These are phyloP conservation scores for Trametes versicolor DNA, from an alignment of 1,284 basidiomycete genomes.

Conservation along the genomic window DNA sequence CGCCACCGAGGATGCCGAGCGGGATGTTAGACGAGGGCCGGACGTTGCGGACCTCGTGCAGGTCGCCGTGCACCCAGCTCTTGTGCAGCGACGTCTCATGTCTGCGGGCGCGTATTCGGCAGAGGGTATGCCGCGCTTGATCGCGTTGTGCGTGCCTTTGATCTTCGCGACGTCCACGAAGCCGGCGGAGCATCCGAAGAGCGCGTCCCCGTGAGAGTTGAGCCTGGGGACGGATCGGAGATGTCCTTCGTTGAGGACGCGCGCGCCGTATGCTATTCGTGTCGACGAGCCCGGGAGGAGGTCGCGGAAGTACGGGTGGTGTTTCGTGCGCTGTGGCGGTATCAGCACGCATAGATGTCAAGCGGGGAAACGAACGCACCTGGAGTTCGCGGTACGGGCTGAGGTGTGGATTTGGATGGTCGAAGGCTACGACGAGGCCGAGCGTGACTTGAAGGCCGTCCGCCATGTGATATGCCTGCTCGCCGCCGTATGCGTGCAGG, in stretches of 20 bases:
- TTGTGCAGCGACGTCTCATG: conserved; percentile 78
- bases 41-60: conserved; percentile 93
- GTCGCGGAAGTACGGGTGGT: conserved; percentile 91
- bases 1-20: conserved; percentile 93
- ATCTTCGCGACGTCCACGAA: conserved; percentile 99
- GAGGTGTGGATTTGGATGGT: conserved; percentile 95
- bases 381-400: conserved; percentile 95
- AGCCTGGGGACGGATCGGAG: conserved; percentile 93
- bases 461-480: conserved; percentile 97
- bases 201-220: conserved; percentile 94
- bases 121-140: conserved; percentile 98
- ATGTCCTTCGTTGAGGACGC: conserved; percentile 94
- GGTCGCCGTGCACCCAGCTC: conserved; percentile 91
- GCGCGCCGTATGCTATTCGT: conserved; percentile 91
- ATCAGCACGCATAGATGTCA: neutral
- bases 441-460: conserved; percentile 93
- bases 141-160: conserved; percentile 99
- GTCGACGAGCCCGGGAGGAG: conserved; percentile 81
- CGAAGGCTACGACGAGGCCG: conserved; percentile 93
- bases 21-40: conserved; percentile 91
- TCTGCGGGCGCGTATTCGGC: conserved; percentile 71
- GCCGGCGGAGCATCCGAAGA: conserved; percentile 96
- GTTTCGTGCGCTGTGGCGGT: conserved; percentile 88
- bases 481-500: conserved; percentile 90
- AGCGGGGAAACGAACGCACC: conserved; percentile 53